Conservation (phyloP, 73 alveolate genomes). For the Effrenium voratum region DNA sequence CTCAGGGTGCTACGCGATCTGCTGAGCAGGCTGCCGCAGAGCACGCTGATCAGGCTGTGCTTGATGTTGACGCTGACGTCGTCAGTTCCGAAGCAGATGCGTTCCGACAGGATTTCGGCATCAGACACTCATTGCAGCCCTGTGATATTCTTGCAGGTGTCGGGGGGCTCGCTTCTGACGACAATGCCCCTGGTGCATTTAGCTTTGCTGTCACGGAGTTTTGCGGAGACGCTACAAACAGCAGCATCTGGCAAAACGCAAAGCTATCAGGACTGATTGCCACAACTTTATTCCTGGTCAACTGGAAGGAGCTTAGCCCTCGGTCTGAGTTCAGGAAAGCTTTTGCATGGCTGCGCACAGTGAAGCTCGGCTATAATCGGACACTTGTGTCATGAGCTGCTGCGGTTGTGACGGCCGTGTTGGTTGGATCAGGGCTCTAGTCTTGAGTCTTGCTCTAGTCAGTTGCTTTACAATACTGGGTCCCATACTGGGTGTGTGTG, state of each 20-base stretch:
- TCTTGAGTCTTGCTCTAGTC: not conserved
- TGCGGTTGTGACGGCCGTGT: not conserved
- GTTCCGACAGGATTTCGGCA: not conserved
- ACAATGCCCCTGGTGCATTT: not conserved
- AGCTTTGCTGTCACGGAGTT: conserved; percentile 12
- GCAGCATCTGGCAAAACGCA: conserved; percentile 1
- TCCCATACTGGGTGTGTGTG: not conserved
- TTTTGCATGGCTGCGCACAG: not conserved
- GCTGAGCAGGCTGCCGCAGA: not conserved
- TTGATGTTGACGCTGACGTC: not conserved
- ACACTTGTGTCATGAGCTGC: no score
- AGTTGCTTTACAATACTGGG: not conserved
- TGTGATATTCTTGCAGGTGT: not conserved
- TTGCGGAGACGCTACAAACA: conserved; percentile 32
- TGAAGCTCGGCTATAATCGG: not conserved
- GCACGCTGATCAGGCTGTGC: not conserved
- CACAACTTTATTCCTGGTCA: not conserved
- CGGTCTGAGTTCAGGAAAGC: not conserved
- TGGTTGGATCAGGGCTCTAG: no score
- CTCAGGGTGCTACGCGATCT: not conserved
- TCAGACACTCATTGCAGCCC: not conserved
- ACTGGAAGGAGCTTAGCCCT: not conserved
- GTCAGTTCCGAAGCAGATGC: not conserved
- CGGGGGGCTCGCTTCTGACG: not conserved
- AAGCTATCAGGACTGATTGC: conserved; percentile 14